Evolutionary conservation across 2,329 filamentous ascomycete species (phyloP).

Genomic region (Dactylellina drechsleri): DNA sequence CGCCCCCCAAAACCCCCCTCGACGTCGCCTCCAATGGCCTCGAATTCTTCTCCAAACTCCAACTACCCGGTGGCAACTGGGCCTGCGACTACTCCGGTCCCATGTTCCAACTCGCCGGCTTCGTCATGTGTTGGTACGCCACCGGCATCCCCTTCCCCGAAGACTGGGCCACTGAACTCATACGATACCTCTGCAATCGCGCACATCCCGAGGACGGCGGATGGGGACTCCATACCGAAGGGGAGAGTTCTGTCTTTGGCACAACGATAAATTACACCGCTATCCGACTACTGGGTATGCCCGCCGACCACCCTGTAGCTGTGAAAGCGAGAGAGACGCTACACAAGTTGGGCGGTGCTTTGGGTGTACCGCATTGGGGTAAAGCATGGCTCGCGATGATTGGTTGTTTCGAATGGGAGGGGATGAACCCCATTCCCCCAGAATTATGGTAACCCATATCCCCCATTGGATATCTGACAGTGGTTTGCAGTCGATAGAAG

Average conservation of each 20-base stretch:
- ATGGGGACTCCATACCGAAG: constrained; percentile 96
- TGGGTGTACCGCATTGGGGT: constrained; percentile 90
- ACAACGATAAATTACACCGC: constrained; percentile 87
- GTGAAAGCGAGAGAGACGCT: constrained; percentile 82
- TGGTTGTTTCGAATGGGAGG: constrained; percentile 85
- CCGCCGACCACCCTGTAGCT: constrained; percentile 84
- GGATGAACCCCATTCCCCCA: constrained; percentile 92
- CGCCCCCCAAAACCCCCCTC: constrained; percentile 75
- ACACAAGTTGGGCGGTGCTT: constrained; percentile 84
- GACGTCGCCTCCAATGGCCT: constrained; percentile 84
- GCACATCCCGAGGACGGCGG: constrained; percentile 90
- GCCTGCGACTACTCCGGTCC: constrained; percentile 97
- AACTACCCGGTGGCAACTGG: constrained; percentile 91
- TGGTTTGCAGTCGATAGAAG: too few species aligned
- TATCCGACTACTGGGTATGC: constrained; percentile 82
- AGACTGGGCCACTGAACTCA: constrained; percentile 85
- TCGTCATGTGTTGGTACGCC: constrained; percentile 86
- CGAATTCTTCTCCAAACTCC: constrained; percentile 86
- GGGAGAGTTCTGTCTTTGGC: constrained; percentile 89
- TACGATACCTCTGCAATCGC: constrained; percentile 87
- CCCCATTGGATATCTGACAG: too few species aligned
- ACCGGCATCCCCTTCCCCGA: constrained; percentile 87
- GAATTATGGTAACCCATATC: constrained; percentile 77
- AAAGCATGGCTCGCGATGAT: constrained; percentile 93
- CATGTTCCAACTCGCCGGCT: constrained; percentile 89